Percentiles rank a stretch among this genome's conserved stretches.
These are phyloP conservation scores for Furcasterigmium furcatum DNA, from an alignment of 2,329 filamentous ascomycete genomes.

Conservation along the genomic window DNA sequence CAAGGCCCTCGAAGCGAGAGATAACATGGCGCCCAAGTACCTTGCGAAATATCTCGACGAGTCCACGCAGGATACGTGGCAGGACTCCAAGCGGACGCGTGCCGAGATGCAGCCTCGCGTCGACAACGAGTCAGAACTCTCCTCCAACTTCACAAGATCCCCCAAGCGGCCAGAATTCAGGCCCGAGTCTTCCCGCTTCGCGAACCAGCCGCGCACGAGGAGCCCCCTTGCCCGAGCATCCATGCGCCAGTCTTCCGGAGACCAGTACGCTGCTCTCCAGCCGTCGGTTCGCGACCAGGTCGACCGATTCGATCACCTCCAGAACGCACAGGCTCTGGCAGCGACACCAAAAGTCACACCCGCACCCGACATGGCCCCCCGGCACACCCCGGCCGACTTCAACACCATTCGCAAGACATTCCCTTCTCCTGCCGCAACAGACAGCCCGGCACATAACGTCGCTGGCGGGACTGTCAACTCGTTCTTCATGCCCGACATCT, in stretches of 20 bases:
- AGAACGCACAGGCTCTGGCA: slow-evolving; percentile 11
- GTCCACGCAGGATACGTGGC: slow-evolving; percentile 36
- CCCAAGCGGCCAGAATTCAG: slow-evolving; percentile 20
- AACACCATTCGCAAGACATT: slow-evolving; percentile 12
- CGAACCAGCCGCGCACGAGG: slow-evolving; percentile 23
- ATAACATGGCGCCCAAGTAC: slow-evolving; percentile 23
- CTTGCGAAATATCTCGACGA: slow-evolving; percentile 34
- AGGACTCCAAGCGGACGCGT: slow-evolving; percentile 35
- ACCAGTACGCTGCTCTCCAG: neutral
- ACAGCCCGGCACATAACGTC: slow-evolving; percentile 26
- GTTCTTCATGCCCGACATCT: slow-evolving; percentile 52
- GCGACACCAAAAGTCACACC: slow-evolving; percentile 7
- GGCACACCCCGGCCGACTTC: slow-evolving; percentile 11
- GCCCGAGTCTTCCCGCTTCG: slow-evolving; percentile 20
- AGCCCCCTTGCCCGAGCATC: slow-evolving; percentile 35
- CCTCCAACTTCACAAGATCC: slow-evolving; percentile 38
- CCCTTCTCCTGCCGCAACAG: slow-evolving; percentile 28
- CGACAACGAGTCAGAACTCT: slow-evolving; percentile 49
- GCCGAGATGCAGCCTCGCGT: slow-evolving; percentile 52
- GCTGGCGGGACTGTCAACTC: slow-evolving; percentile 42
- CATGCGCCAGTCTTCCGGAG: slow-evolving; percentile 21
- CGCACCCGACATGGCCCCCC: neutral
- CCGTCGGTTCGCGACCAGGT: neutral
- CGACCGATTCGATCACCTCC: slow-evolving; percentile 5
- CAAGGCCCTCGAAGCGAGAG: slow-evolving; percentile 31